Percentiles rank a stretch among this genome's conserved stretches.
Conservation (phyloP, 179 eudicot genomes). For the Beta macrorhiza region DNA sequence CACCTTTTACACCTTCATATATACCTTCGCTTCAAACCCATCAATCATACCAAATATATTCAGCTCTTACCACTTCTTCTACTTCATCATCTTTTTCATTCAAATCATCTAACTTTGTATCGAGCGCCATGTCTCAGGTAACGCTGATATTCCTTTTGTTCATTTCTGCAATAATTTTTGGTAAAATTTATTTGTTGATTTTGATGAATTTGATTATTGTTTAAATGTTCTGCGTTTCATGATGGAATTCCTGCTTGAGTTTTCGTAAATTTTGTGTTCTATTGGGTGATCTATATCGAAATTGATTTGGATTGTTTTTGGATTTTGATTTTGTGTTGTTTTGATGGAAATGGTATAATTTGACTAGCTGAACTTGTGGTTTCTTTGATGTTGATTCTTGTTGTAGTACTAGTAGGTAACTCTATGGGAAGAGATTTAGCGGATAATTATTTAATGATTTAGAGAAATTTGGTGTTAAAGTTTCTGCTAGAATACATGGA, state of each 20-base stretch:
- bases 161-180: neutral
- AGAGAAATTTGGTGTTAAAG: neutral
- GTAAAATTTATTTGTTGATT: neutral
- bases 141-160: neutral
- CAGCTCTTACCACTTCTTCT: neutral
- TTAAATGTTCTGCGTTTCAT: neutral
- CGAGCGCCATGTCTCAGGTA: conserved; percentile 30
- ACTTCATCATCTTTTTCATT: neutral
- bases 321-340: too few species aligned
- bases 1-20: neutral
- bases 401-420: too few species aligned
- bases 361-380: neutral
- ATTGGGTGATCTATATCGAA: neutral
- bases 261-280: neutral
- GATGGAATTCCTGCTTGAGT: neutral
- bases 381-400: neutral
- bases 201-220: neutral
- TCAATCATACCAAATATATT: neutral
- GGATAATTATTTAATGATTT: neutral
- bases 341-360: neutral
- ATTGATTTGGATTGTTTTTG: neutral
- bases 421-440: neutral
- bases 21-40: neutral
- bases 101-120: neutral
- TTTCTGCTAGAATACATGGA: neutral